Conservation (phyloP, 2,329 filamentous ascomycete genomes). For the Zelopaecilomyces penicillatus region DNA sequence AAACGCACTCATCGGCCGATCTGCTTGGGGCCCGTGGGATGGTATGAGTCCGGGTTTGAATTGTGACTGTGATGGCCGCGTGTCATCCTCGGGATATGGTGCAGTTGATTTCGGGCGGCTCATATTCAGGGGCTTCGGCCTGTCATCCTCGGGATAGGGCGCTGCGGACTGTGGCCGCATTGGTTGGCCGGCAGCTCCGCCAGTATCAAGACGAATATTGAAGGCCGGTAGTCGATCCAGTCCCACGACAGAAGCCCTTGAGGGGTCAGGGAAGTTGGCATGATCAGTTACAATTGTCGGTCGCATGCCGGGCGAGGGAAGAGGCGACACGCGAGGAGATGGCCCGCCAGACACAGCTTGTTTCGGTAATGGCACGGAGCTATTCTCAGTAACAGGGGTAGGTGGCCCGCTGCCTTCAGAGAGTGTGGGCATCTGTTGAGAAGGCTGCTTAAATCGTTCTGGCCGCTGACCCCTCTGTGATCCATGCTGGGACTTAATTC, state of each 20-base stretch:
- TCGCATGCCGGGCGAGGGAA: constrained; percentile 32
- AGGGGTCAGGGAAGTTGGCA: constrained; percentile 39
- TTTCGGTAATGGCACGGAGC: constrained; percentile 13
- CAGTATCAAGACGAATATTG: constrained; percentile 37
- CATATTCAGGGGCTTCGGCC: constrained; percentile 40
- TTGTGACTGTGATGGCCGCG: constrained; percentile 27
- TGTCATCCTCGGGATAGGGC: constrained; percentile 64
- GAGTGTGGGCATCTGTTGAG: constrained; percentile 40
- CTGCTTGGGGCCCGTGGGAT: constrained; percentile 38
- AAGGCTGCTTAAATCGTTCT: constrained; percentile 46
- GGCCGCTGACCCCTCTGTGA: constrained; percentile 56
- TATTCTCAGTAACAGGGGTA: constrained; percentile 20
- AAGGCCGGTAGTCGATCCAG: constrained; percentile 41
- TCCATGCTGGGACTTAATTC: constrained; percentile 75
- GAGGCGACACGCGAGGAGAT: constrained; percentile 30
- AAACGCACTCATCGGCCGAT: constrained; percentile 44
- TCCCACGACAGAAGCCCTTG: constrained; percentile 29
- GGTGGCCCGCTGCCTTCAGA: constrained; percentile 31
- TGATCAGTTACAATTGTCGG: constrained; percentile 31
- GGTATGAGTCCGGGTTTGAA: constrained; percentile 41
- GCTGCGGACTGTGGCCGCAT: constrained; percentile 47
- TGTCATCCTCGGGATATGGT: constrained; percentile 48
- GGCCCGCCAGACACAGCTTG: constrained; percentile 10
- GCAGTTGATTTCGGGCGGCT: constrained; percentile 38
- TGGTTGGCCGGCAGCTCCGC: constrained; percentile 10